Evolutionary conservation across 305 asterid genomes (phyloP), one percentile per base, ranked within the genome.

Genomic region (Solanum chacoense): DNA sequence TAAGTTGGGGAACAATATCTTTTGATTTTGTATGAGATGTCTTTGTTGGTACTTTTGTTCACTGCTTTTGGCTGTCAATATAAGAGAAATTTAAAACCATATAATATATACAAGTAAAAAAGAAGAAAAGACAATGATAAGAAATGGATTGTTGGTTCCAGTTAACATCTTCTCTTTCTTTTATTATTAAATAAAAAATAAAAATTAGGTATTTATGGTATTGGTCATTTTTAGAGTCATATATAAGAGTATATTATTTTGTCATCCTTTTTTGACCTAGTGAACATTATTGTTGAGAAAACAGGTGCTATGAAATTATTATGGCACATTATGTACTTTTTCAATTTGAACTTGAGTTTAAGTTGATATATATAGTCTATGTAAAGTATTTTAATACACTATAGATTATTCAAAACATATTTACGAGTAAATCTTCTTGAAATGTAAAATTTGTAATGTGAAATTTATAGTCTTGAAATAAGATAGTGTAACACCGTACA

Each of bases 131-230:
- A 91, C 88, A 88, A 91, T 72, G 79, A 78, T 83, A 89, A 35
- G 18, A 77, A 65, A 74, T 85, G 72, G 85, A 76, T 88, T 88
- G 88, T 94, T 94, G 96, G 91, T 90, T 93, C 94, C 95, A 92
- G 93, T 91, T 94, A 92, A 90, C 84, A 91, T 69, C 59, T 90
- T 86, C 85, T 85, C 55, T 90, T 74, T 88, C 40, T 72, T 80
- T 80, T 73, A 13, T 28, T 12, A 28, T 28, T 10, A 63, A 72
- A 29, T 50, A 50, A 50, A 50, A n/a, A 22, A 4, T 22, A 65
- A 72, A 14, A 16, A 73, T 22, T 16, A 73, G n/a, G 38, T 28
- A 32, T 32, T 74, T 74, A 16, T 40, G 38, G n/a, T 38, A n/a
- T 50, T 72, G 37, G 63, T 86, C 31, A 74, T 77, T 76, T 88